Evolutionary conservation across 1,139 yeast genomes (phyloP).

Genomic region (Barnettozyma hawaiiensis): DNA sequence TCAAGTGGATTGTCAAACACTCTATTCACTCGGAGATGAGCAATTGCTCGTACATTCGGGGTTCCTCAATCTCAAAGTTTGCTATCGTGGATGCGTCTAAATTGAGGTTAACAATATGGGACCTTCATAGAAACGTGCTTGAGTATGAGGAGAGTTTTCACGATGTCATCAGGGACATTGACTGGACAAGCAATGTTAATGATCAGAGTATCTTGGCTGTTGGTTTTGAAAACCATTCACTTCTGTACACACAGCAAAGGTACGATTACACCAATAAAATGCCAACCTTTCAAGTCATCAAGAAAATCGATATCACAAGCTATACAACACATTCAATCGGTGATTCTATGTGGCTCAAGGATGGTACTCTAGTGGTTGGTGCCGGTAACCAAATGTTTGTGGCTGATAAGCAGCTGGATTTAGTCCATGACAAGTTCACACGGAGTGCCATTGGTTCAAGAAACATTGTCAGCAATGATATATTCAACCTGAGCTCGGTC

Average conservation of each 20-base stretch:
- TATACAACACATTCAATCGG: conserved; percentile 80
- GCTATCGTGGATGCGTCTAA: conserved; percentile 60
- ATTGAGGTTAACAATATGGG: conserved; percentile 65
- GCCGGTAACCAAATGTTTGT: conserved; percentile 86
- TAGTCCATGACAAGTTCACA: conserved; percentile 44
- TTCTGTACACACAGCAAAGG: conserved; percentile 73
- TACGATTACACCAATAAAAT: conserved; percentile 80
- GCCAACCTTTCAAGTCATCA: conserved; percentile 74
- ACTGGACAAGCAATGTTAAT: conserved; percentile 71
- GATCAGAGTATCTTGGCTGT: conserved; percentile 74
- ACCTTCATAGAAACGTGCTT: conserved; percentile 56
- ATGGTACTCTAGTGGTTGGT: conserved; percentile 76
- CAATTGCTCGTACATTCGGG: conserved; percentile 52
- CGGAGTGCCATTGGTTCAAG: conserved; percentile 42
- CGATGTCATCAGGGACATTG: conserved; percentile 32
- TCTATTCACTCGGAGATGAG: conserved; percentile 50
- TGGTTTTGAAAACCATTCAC: conserved; percentile 60
- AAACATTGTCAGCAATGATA: conserved; percentile 42
- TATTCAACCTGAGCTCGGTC: conserved; percentile 63
- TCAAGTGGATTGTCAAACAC: conserved; percentile 49
- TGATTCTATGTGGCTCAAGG: conserved; percentile 79
- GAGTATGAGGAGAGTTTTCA: conserved; percentile 51
- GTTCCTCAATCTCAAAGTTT: conserved; percentile 68
- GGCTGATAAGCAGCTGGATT: conserved; percentile 66
- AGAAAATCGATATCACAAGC: conserved; percentile 61